Conservation (phyloP, 1,284 basidiomycete genomes). For the Taiwanofungus camphoratus region DNA sequence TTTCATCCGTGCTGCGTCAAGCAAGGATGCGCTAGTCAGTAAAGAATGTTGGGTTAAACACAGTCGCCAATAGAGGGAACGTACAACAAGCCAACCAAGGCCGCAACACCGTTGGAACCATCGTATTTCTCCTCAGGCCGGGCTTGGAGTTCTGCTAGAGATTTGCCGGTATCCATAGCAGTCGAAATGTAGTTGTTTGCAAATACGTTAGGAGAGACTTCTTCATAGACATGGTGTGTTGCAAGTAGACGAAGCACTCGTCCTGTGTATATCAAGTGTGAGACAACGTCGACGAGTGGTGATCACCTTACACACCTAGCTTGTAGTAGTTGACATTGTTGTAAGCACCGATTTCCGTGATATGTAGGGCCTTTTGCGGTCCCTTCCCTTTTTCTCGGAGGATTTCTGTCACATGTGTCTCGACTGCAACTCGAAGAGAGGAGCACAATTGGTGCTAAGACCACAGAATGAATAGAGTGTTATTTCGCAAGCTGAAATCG, state of each 20-base stretch:
- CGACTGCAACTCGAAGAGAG: constrained; percentile 24
- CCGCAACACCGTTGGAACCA: constrained; percentile 21
- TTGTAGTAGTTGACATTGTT: constrained; percentile 13
- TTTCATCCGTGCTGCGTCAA: constrained; percentile 20
- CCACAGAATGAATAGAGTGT: background rate
- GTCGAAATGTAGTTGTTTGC: constrained; percentile 27
- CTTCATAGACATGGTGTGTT: constrained; percentile 24
- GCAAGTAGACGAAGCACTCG: constrained; percentile 26
- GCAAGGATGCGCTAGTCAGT: background rate
- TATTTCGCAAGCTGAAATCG: background rate
- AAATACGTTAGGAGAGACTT: constrained; percentile 27
- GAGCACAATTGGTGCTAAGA: constrained; percentile 17
- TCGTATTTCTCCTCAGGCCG: constrained; percentile 23
- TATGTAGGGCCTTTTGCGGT: constrained; percentile 20
- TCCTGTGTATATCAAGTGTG: constrained; percentile 12
- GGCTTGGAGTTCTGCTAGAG: constrained; percentile 10
- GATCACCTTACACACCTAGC: constrained; percentile 7
- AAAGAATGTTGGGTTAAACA: too few relatives aligned
- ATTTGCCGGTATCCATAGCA: constrained; percentile 24
- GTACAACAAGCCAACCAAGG: constrained; percentile 21
- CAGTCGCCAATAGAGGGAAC: too few relatives aligned
- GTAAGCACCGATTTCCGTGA: constrained; percentile 19
- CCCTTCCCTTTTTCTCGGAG: constrained; percentile 29
- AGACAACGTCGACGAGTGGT: background rate
- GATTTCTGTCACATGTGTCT: constrained; percentile 31